phyloP scores from a whole-genome alignment of 1,284 basidiomycete species.

The Ceratobasidium sp. region DNA sequence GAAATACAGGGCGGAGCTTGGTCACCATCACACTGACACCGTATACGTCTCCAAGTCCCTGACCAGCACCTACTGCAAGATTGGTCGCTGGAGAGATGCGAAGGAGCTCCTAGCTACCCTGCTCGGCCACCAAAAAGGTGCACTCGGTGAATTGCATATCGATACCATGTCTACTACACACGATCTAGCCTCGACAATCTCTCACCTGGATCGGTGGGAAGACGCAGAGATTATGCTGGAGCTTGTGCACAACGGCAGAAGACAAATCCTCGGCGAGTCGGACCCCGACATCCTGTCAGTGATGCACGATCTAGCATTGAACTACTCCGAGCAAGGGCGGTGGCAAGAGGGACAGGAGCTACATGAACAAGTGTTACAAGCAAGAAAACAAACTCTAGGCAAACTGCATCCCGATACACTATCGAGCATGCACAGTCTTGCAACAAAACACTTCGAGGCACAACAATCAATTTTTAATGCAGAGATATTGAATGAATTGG shows the following conservation, averaged over 20 bases:
- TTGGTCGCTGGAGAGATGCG: not conserved
- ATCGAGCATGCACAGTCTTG: not conserved
- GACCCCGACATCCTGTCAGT: not conserved
- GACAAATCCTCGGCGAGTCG: not conserved
- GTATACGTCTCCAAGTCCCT: not conserved
- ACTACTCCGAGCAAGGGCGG: not conserved
- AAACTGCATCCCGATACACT: not conserved
- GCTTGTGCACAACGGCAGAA: not conserved
- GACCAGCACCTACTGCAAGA: not conserved
- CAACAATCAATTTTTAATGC: not conserved
- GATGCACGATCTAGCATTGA: not conserved
- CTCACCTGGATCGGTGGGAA: not conserved
- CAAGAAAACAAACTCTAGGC: not conserved
- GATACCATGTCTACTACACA: not conserved
- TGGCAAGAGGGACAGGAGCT: not conserved
- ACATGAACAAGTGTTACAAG: not conserved
- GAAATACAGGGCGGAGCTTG: not conserved
- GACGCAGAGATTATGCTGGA: slow-evolving; percentile 17
- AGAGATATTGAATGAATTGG: too few relatives aligned
- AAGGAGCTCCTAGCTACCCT: not conserved
- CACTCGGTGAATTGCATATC: not conserved
- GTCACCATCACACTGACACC: slow-evolving; percentile 5
- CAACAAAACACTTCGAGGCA: not conserved
- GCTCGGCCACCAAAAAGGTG: not conserved
- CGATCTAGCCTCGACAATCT: not conserved